Conservation (phyloP, 176 grass and related monocot species). For the Oryza brachyantha region DNA sequence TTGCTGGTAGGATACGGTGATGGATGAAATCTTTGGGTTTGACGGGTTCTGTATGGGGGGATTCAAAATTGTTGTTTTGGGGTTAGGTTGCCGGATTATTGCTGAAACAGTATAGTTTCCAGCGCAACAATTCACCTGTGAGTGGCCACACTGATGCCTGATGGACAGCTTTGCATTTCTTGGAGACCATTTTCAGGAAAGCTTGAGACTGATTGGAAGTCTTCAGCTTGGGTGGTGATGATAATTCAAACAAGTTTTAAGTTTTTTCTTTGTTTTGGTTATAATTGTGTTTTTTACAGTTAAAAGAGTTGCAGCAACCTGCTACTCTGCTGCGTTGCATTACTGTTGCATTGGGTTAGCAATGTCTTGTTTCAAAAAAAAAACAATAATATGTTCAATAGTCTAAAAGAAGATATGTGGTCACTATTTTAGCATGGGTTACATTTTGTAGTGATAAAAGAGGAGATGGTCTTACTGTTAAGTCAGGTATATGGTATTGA, state of each 20-base stretch:
- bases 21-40: background rate
- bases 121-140: background rate
- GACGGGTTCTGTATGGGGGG: background rate
- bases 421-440: background rate
- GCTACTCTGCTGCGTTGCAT: background rate
- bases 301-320: background rate
- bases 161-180: background rate
- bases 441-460: too few relatives aligned
- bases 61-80: background rate
- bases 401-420: background rate
- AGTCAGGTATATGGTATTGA: background rate
- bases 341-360: background rate
- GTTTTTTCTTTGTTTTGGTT: background rate
- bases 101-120: background rate
- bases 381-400: background rate
- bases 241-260: background rate
- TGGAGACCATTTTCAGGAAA: background rate
- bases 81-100: background rate
- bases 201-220: background rate
- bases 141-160: background rate
- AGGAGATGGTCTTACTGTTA: background rate
- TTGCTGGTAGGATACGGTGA: background rate
- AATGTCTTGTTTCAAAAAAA: background rate
- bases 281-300: background rate
- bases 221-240: too few relatives aligned